Evolutionary conservation across 192 early-diverging fungal species (phyloP).

Genomic region (Coemansia nantahalensis): DNA sequence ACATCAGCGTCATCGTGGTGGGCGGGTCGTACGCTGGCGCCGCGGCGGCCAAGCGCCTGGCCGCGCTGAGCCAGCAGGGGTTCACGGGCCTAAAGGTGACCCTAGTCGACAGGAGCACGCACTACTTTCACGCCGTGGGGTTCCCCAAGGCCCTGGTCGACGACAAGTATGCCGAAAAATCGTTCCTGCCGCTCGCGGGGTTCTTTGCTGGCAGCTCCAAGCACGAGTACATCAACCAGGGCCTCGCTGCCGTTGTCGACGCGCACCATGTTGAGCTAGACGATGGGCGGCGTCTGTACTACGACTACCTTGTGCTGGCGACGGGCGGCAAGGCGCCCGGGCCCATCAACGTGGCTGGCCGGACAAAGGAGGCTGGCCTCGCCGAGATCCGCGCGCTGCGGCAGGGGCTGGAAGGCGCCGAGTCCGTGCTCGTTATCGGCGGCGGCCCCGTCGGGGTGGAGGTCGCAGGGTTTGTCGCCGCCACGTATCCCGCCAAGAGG

Average conservation of each 20-base stretch:
- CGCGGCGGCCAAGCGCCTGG: conserved; percentile 40
- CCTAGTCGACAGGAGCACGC: conserved; percentile 56
- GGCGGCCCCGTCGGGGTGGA: conserved; percentile 64
- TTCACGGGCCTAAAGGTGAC: conserved; percentile 51
- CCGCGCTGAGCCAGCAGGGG: conserved; percentile 24
- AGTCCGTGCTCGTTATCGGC: conserved; percentile 57
- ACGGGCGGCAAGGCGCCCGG: conserved; percentile 53
- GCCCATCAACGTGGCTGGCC: conserved; percentile 34
- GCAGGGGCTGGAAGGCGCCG: conserved; percentile 35
- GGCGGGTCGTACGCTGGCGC: conserved; percentile 59
- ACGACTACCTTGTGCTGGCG: conserved; percentile 57
- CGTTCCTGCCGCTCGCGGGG: conserved; percentile 54
- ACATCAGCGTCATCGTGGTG: conserved; percentile 50
- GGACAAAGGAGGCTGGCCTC: conserved; percentile 40
- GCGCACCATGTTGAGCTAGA: conserved; percentile 45
- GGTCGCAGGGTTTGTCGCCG: conserved; percentile 57
- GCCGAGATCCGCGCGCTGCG: conserved; percentile 35
- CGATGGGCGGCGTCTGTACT: conserved; percentile 36
- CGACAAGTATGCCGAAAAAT: conserved; percentile 45
- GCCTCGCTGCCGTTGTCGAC: conserved; percentile 16
- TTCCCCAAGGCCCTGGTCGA: conserved; percentile 53
- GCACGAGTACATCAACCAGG: conserved; percentile 52
- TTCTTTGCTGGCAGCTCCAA: conserved; percentile 37
- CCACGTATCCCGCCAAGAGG: conserved; percentile 37
- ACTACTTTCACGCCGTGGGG: conserved; percentile 58